Evolutionary conservation across 176 grass and related monocot genomes (phyloP).

Genomic region (Neostapfia colusana): DNA sequence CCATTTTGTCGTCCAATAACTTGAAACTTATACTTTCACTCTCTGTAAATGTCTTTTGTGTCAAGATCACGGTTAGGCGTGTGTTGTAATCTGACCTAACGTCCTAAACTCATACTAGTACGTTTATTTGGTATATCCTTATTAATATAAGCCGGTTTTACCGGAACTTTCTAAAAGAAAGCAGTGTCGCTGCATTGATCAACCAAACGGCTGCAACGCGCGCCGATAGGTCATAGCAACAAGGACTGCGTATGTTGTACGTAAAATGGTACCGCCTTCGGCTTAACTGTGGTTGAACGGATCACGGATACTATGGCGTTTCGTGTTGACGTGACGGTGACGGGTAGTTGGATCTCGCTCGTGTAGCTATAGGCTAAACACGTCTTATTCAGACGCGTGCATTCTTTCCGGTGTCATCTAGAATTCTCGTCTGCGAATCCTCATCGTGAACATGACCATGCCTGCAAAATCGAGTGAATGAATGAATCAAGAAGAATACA

Average conservation of each 20-base stretch:
- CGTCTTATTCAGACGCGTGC: neutral
- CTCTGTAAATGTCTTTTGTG: neutral
- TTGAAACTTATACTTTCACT: no score
- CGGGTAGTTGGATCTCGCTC: neutral
- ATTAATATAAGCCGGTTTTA: neutral
- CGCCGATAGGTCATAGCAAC: neutral
- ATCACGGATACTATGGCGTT: neutral
- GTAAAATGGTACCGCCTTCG: neutral
- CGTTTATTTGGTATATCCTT: neutral
- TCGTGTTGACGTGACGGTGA: constrained; percentile 5
- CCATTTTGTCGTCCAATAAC: no score
- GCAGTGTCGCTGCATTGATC: neutral
- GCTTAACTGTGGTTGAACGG: neutral
- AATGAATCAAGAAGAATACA: no score
- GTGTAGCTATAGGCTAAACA: neutral
- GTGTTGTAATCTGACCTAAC: no score
- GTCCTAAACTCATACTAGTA: neutral
- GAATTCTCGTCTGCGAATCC: neutral
- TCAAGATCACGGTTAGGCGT: neutral
- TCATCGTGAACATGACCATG: neutral
- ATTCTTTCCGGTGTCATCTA: neutral
- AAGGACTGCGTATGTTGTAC: neutral
- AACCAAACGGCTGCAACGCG: neutral
- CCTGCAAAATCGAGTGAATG: neutral
- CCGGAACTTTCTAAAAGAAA: no score